Base-by-base conservation (phyloP, 2,329 filamentous ascomycete genomes). In the Colletotrichum tropicicola region DNA sequence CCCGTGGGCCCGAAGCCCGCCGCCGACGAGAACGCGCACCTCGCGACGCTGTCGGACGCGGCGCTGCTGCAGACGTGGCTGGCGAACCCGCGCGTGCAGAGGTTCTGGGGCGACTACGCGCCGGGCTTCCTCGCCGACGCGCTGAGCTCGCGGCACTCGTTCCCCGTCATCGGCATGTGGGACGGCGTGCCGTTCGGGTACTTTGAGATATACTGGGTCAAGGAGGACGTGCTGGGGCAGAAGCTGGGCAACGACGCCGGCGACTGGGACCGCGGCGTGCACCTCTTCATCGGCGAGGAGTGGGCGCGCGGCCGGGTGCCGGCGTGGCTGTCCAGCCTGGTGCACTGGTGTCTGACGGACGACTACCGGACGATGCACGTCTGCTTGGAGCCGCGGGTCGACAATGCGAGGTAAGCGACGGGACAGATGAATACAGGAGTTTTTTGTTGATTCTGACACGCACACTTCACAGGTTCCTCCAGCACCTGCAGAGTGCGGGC, bases 181-280 rank as follows among this genome's bases (percentile, higher is more conserved):
- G 93, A 98, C 71, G 94, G 93, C 10, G 91, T 95, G 65, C 95
- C 95, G 0, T 99, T 98, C 79, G 96, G 94, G 0, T 99, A 97
- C 75, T 98, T 99, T 74, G 96, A 99, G 80, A 86, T 99, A 32
- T 99, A 99, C 80, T 99, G 96, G 95, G 93, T 96, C 4, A 97
- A 97, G 73, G 96, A 99, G 75, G 96, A 98, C 73, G 80, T 83
- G 0, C 76, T 99, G 1, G 93, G 92, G 0, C 86, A 84, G 49
- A 84, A 93, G 68, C 78, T 97, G 4, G 85, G 89, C 0, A 85
- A 85, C 21, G 85, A 87, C 4, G 88, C 89, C 0, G 87, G 86
- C 7, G 92, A 97, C 71, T 98, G 91, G 78, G 95, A 98, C 71
- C 85, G 96, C 6, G 96, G 96, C 0, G 80, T 98, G 17, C 96